Evolutionary conservation across 2,329 filamentous ascomycete genomes (phyloP), one percentile per base, ranked within the genome.

Genomic region (Alternaria incomplexa): DNA sequence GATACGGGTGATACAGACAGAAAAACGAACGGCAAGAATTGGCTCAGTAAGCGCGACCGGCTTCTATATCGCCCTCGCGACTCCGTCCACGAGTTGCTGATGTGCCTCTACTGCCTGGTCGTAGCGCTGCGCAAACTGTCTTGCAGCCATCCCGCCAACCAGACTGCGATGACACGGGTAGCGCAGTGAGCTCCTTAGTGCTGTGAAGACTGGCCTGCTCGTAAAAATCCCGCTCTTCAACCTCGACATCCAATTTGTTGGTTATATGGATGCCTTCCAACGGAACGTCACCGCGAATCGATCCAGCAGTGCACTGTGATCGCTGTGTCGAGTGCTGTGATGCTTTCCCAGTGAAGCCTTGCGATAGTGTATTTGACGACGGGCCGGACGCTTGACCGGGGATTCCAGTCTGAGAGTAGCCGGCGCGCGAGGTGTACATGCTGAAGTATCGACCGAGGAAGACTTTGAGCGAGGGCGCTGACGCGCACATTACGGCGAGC

Each of bases 361-460:
- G 23, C n/a, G 30, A 56, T 43, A 22, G 26, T 6, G 26, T 3
- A 8, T 51, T 48, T 11, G 58, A 61, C 0, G 12, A 32, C 2
- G 43, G 22, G 3, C 54, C 26, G 3, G 46, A 44, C n/a, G 36
- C 43, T 23, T 58, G 53, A 10, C 59, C 64, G 12, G 54, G 56
- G 45, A 50, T 68, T 5, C 47, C 50, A 1, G 58, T 55, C 6
- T 36, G 62, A 6, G 63, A 61, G 22, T 68, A 66, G 13, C 59
- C 67, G 12, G 51, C 61, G 11, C 63, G 64, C 10, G 60, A 58
- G 7, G 61, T 61, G 4, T 62, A 63, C 9, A 68, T 55, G 46
- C 66, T 72, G 54, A 82, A 74, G 68, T 82, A 83, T 17, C 74
- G 77, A n/a, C 73, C 72, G 73, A 83, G 81, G 65, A 83, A 80